A percentile compares a stretch with the other conserved stretches of the same genome.
Conservation (phyloP, 257 asterid species). For the Capsicum pubescens region DNA sequence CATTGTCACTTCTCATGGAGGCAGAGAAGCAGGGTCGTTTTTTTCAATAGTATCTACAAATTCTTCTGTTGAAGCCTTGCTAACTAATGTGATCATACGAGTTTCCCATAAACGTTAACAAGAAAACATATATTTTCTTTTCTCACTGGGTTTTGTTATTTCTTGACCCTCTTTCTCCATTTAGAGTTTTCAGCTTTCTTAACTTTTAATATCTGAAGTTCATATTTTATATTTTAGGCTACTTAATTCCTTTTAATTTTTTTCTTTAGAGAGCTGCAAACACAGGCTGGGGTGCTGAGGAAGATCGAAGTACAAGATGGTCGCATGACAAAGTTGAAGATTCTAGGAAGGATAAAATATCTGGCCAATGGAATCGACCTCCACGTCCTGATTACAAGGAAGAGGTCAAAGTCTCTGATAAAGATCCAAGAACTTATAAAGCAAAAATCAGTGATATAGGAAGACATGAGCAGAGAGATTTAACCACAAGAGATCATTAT, state of each 20-base stretch:
- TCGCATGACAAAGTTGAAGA: slow-evolving; percentile 55
- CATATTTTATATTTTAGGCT: background rate
- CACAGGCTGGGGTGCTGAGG: slow-evolving; percentile 97
- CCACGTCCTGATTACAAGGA: slow-evolving; percentile 39
- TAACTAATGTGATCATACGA: background rate
- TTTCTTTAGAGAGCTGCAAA: slow-evolving; percentile 84
- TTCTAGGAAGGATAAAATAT: slow-evolving; percentile 46
- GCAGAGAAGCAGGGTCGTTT: background rate
- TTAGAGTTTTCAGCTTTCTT: background rate
- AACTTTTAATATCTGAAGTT: background rate
- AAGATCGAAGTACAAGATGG: slow-evolving; percentile 62
- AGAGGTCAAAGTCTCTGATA: slow-evolving; percentile 37
- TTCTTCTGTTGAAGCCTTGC: slow-evolving; percentile 10
- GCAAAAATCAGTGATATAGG: slow-evolving; percentile 33
- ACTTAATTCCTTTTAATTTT: slow-evolving; percentile 18
- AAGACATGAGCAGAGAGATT: slow-evolving; percentile 35
- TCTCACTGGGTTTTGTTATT: background rate
- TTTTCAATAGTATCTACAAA: background rate
- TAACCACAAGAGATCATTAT: slow-evolving; percentile 37
- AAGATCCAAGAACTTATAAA: slow-evolving; percentile 39
- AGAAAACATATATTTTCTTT: background rate
- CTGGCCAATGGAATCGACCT: slow-evolving; percentile 40
- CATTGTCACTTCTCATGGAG: slow-evolving; percentile 6
- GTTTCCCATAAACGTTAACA: background rate
- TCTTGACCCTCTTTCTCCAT: background rate